Conservation (phyloP, 805 yeast genomes). For the Hanseniaspora vineae region DNA sequence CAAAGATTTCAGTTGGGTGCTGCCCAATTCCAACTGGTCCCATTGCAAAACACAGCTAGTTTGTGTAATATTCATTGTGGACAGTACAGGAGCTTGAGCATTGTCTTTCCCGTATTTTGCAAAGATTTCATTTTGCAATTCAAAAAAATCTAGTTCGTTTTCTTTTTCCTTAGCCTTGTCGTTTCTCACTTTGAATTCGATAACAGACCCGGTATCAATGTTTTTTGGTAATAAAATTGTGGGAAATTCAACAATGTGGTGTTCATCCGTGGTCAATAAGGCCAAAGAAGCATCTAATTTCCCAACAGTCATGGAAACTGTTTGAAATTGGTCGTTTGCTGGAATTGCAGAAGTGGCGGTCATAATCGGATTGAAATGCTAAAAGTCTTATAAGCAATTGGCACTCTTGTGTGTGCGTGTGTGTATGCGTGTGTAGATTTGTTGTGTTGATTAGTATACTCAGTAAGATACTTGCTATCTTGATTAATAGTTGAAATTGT, state of each 20-base stretch:
- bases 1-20: slow-evolving; percentile 64
- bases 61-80: slow-evolving; percentile 72
- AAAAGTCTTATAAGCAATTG: too few species aligned
- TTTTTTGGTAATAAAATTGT: slow-evolving; percentile 83
- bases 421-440: too few species aligned
- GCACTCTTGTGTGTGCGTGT: too few species aligned
- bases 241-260: slow-evolving; percentile 94
- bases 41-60: slow-evolving; percentile 91
- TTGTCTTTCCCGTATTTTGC: slow-evolving; percentile 56
- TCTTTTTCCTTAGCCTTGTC: slow-evolving; percentile 52
- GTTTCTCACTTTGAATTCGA: slow-evolving; percentile 71
- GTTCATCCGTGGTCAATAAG: slow-evolving; percentile 76
- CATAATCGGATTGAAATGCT: too few species aligned
- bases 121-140: slow-evolving; percentile 61
- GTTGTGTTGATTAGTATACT: too few species aligned
- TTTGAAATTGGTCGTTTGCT: slow-evolving; percentile 1
- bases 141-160: slow-evolving; percentile 46
- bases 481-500: too few species aligned
- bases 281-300: slow-evolving; percentile 93
- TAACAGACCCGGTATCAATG: slow-evolving; percentile 84
- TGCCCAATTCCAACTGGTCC: slow-evolving; percentile 78
- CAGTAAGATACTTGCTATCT: too few species aligned
- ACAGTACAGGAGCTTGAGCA: slow-evolving; percentile 61
- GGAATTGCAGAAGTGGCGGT: background rate
- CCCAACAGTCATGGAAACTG: slow-evolving; percentile 84